phyloP scores from a whole-genome alignment of 768 basidiomycete genomes.

The Clavulina sp. region DNA sequence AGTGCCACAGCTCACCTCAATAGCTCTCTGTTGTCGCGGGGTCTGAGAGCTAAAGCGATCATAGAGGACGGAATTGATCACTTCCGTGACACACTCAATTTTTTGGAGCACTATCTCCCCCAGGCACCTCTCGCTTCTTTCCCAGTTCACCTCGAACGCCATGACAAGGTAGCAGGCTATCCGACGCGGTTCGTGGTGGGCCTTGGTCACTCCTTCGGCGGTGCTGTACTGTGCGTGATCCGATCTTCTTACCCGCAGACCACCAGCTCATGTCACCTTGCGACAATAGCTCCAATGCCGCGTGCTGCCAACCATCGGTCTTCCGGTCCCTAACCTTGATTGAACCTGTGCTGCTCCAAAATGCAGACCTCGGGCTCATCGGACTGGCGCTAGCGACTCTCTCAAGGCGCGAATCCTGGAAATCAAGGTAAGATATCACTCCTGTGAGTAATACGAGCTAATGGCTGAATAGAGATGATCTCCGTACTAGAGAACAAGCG shows the following conservation, averaged over 20 bases:
- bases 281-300: conserved; percentile 39
- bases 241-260: not conserved
- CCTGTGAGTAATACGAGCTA: conserved; percentile 23
- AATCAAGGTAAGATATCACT: conserved; percentile 42
- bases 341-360: conserved; percentile 48
- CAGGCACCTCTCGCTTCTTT: conserved; percentile 20
- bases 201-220: conserved; percentile 77
- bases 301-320: conserved; percentile 40
- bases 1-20: conserved; percentile 14
- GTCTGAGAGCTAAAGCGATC: not conserved
- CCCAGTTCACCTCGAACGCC: conserved; percentile 34
- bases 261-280: not conserved
- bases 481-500: conserved; percentile 39
- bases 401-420: conserved; percentile 6
- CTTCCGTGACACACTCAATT: conserved; percentile 59
- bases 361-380: not conserved
- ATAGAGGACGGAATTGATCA: conserved; percentile 67
- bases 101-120: conserved; percentile 52
- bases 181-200: conserved; percentile 37
- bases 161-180: conserved; percentile 26
- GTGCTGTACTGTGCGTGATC: conserved; percentile 44
- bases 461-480: not conserved
- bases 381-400: conserved; percentile 9
- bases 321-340: conserved; percentile 58
- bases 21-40: not conserved